Conservation (phyloP, 2,329 filamentous ascomycete genomes). For the Cadophora gregata region DNA sequence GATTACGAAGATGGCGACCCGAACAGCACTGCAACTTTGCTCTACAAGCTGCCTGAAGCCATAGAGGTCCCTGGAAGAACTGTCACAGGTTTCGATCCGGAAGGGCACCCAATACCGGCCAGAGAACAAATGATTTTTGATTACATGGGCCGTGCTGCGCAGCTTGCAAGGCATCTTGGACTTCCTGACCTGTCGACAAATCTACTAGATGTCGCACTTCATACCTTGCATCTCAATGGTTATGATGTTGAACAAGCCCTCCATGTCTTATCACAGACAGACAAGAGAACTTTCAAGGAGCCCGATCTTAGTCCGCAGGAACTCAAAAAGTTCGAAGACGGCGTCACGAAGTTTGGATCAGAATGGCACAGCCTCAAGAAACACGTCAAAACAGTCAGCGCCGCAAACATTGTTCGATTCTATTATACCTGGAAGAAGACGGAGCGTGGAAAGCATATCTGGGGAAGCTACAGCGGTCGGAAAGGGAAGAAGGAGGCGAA, state of each 20-base stretch:
- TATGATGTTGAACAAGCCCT: conserved; percentile 77
- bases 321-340: conserved; percentile 90
- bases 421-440: conserved; percentile 99
- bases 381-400: conserved; percentile 82
- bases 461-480: conserved; percentile 85
- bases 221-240: conserved; percentile 72
- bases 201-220: conserved; percentile 81
- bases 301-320: conserved; percentile 80
- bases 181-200: conserved; percentile 82
- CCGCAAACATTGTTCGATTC: conserved; percentile 83
- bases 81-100: conserved; percentile 44
- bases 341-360: conserved; percentile 86
- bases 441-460: conserved; percentile 81
- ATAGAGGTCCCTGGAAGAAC: conserved; percentile 47
- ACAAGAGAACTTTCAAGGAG: conserved; percentile 80
- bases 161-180: conserved; percentile 66
- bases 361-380: conserved; percentile 84
- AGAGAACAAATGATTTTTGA: conserved; percentile 66
- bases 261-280: conserved; percentile 68
- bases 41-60: conserved; percentile 77
- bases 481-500: conserved; percentile 90
- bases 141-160: conserved; percentile 69
- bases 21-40: conserved; percentile 73
- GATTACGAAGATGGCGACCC: conserved; percentile 74
- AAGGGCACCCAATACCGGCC: conserved; percentile 41